Percentiles rank a stretch among this genome's conserved stretches.
Conservation (phyloP, 1,284 basidiomycete genomes). For the Trametes hirsuta region DNA sequence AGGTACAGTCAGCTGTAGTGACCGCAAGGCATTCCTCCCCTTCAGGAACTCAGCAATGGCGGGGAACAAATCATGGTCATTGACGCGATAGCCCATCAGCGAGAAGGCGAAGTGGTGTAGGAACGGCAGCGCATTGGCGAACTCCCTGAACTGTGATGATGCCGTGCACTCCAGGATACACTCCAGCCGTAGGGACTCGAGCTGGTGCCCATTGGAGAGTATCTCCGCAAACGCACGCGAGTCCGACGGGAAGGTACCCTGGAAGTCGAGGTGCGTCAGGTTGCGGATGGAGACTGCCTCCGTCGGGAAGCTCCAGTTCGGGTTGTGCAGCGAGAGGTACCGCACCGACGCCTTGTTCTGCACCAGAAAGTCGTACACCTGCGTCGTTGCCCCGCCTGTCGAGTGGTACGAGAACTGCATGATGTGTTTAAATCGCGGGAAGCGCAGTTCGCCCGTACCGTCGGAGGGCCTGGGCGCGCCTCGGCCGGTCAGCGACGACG, state of each 20-base stretch:
- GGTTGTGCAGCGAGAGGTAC: slow-evolving; percentile 56
- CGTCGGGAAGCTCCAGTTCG: slow-evolving; percentile 58
- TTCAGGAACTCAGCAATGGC: slow-evolving; percentile 68
- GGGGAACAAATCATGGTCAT: slow-evolving; percentile 66
- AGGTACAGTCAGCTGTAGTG: slow-evolving; percentile 55
- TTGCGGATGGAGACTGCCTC: slow-evolving; percentile 59
- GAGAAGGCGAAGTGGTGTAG: slow-evolving; percentile 64
- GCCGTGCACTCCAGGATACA: slow-evolving; percentile 53
- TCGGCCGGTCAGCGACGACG: slow-evolving; percentile 1
- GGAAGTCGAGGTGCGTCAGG: slow-evolving; percentile 65
- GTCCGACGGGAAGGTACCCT: slow-evolving; percentile 54
- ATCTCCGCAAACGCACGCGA: slow-evolving; percentile 59
- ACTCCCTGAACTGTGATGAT: slow-evolving; percentile 52
- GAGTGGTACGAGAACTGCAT: slow-evolving; percentile 57
- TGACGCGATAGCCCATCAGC: slow-evolving; percentile 50
- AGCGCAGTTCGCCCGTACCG: slow-evolving; percentile 51
- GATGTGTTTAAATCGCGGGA: slow-evolving; percentile 61
- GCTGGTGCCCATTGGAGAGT: slow-evolving; percentile 58
- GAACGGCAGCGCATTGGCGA: slow-evolving; percentile 53
- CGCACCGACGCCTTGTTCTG: slow-evolving; percentile 59
- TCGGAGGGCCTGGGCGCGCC: slow-evolving; percentile 47
- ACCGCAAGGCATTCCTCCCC: slow-evolving; percentile 53
- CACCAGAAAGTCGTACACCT: slow-evolving; percentile 50
- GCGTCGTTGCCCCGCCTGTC: slow-evolving; percentile 41
- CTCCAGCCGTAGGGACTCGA: slow-evolving; percentile 61